Conservation (phyloP, 345 rosid species). For the Gossypium australe region DNA sequence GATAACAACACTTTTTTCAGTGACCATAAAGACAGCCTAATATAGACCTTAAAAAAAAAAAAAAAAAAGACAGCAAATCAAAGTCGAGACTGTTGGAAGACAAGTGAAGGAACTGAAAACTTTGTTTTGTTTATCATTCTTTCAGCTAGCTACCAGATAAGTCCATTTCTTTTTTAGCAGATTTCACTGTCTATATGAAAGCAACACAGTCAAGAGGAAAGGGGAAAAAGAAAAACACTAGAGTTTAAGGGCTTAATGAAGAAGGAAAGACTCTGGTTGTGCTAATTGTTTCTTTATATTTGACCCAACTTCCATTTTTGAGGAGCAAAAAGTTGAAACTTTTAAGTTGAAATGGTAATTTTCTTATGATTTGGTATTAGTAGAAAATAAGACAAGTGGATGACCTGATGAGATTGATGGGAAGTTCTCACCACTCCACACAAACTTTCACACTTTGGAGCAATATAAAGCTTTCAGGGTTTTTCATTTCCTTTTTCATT, state of each 20-base stretch:
- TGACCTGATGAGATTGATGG: slow-evolving; percentile 25
- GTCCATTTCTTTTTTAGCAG: slow-evolving; percentile 7
- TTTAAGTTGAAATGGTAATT: background rate
- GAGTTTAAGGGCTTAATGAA: no score
- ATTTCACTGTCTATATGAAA: slow-evolving; percentile 15
- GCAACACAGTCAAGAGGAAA: background rate
- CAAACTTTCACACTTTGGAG: slow-evolving; percentile 13
- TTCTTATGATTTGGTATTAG: background rate
- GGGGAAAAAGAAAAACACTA: background rate
- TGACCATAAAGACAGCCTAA: background rate
- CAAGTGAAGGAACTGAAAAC: slow-evolving; percentile 11
- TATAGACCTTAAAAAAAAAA: background rate
- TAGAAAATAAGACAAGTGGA: background rate
- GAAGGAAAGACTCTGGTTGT: background rate
- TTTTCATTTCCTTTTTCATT: no score
- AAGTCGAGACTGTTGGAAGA: slow-evolving; percentile 11
- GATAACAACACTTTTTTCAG: background rate
- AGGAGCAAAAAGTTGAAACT: slow-evolving; percentile 7
- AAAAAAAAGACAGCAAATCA: background rate
- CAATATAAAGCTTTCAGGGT: slow-evolving; percentile 2
- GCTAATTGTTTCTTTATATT: slow-evolving; percentile 5
- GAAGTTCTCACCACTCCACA: background rate
- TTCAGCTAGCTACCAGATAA: slow-evolving; percentile 7
- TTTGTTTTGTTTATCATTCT: slow-evolving; percentile 13
- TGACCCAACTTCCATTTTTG: slow-evolving; percentile 23